Conservation (phyloP, 2,329 filamentous ascomycete species). For the Cladosporium sp. region DNA sequence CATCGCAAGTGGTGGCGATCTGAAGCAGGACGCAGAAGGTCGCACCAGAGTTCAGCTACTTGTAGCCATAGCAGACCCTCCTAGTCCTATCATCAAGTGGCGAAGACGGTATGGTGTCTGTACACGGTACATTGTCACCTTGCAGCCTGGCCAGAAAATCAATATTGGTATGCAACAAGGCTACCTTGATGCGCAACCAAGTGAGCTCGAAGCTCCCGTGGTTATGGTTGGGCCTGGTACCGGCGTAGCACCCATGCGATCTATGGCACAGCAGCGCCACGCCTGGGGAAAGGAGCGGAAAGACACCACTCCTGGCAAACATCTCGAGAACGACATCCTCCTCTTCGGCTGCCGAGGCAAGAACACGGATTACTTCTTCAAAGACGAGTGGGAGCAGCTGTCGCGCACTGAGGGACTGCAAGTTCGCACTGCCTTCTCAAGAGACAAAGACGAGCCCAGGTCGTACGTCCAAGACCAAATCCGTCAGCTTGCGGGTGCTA, state of each 20-base stretch:
- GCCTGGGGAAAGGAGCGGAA: conserved; percentile 39
- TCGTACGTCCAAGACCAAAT: conserved; percentile 69
- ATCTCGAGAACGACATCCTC: conserved; percentile 53
- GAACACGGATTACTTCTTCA: conserved; percentile 78
- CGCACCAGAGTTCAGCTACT: conserved; percentile 39
- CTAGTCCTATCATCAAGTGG: conserved; percentile 78
- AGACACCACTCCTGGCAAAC: conserved; percentile 12
- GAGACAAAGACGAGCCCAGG: conserved; percentile 65
- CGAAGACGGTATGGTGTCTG: conserved; percentile 86
- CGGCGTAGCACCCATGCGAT: conserved; percentile 80
- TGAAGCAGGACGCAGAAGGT: conserved; percentile 34
- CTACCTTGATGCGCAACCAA: conserved; percentile 52
- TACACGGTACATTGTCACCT: conserved; percentile 76
- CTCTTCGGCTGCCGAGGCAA: conserved; percentile 84
- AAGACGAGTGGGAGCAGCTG: conserved; percentile 68
- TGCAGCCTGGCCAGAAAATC: conserved; percentile 62
- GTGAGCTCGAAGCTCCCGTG: conserved; percentile 59
- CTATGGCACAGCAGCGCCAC: conserved; percentile 73
- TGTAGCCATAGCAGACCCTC: conserved; percentile 41
- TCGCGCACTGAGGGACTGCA: conserved; percentile 48
- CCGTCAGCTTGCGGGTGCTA: conserved; percentile 50
- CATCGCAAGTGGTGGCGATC: conserved; percentile 72
- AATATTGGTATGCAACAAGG: conserved; percentile 60
- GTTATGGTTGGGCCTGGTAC: conserved; percentile 84
- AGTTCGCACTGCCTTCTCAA: conserved; percentile 68